Conservation (phyloP, 2,329 filamentous ascomycete species). For the Bipolaris sorokiniana region DNA sequence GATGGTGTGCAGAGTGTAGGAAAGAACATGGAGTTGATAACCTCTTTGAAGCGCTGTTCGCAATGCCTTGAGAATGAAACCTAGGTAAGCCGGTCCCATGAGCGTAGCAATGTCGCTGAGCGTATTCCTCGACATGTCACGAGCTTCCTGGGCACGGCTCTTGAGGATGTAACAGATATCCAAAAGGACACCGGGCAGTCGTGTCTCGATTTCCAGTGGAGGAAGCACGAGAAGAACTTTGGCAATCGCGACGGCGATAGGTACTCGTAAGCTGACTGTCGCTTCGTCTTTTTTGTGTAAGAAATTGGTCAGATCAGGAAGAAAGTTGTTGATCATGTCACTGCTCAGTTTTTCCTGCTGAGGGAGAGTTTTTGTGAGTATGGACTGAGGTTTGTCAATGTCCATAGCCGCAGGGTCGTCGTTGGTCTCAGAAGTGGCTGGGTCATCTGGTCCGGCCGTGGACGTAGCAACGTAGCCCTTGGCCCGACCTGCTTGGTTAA, state of each 20-base stretch:
- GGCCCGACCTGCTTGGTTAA: slow-evolving; percentile 61
- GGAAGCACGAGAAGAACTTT: slow-evolving; percentile 86
- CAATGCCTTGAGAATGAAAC: slow-evolving; percentile 92
- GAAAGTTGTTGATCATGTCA: slow-evolving; percentile 75
- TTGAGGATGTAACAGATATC: slow-evolving; percentile 93
- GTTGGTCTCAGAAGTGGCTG: slow-evolving; percentile 43
- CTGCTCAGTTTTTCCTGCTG: slow-evolving; percentile 68
- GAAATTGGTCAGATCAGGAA: slow-evolving; percentile 81
- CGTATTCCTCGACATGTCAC: slow-evolving; percentile 89
- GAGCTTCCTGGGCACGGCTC: slow-evolving; percentile 84
- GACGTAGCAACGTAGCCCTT: slow-evolving; percentile 40
- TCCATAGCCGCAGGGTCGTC: slow-evolving; percentile 33
- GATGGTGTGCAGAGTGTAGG: slow-evolving; percentile 92
- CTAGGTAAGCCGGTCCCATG: slow-evolving; percentile 81
- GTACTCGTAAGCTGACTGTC: slow-evolving; percentile 89
- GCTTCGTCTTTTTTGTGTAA: slow-evolving; percentile 94
- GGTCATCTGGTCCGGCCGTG: slow-evolving; percentile 48
- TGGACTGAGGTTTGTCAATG: slow-evolving; percentile 29
- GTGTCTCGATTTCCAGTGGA: slow-evolving; percentile 71
- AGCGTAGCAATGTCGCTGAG: slow-evolving; percentile 81
- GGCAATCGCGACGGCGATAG: slow-evolving; percentile 85
- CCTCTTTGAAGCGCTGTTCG: slow-evolving; percentile 81
- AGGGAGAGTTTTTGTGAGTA: slow-evolving; percentile 70
- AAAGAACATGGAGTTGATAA: slow-evolving; percentile 93
- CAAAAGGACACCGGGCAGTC: slow-evolving; percentile 81